These are phyloP conservation scores for Alloteropsis angusta DNA, from an alignment of 202 grass and related monocot species.

Conservation along the genomic window DNA sequence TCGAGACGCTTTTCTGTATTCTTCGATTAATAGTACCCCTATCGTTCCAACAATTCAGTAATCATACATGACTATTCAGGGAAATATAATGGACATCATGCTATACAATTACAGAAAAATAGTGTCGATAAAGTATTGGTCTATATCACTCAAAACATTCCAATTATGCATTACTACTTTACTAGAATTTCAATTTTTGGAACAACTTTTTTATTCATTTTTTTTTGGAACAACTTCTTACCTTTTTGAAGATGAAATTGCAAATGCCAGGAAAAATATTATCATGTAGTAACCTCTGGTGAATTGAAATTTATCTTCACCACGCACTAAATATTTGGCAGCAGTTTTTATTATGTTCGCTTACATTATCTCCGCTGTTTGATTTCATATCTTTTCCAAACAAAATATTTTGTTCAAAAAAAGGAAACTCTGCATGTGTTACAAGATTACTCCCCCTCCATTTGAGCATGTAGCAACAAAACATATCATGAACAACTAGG, in stretches of 20 bases:
- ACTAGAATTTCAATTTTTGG: neutral
- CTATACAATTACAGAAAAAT: neutral
- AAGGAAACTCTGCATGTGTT: neutral
- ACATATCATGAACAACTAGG: neutral
- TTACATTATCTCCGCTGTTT: neutral
- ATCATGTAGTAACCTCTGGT: neutral
- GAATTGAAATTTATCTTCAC: neutral
- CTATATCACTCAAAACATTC: neutral
- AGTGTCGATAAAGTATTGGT: neutral
- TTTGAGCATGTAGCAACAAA: neutral
- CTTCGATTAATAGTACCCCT: neutral
- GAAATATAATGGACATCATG: neutral
- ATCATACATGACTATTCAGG: neutral
- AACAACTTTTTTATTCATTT: neutral
- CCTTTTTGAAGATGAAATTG: neutral
- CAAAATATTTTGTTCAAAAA: neutral
- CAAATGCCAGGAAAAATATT: neutral
- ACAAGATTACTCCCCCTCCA: neutral
- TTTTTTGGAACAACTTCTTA: neutral
- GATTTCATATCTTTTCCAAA: neutral
- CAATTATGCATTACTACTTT: neutral
- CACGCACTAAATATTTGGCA: neutral
- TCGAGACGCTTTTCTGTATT: neutral
- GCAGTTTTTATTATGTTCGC: neutral
- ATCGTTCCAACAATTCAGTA: neutral